phyloP scores from a whole-genome alignment of 495 filamentous ascomycete species.

The Penicillium verhagenii region DNA sequence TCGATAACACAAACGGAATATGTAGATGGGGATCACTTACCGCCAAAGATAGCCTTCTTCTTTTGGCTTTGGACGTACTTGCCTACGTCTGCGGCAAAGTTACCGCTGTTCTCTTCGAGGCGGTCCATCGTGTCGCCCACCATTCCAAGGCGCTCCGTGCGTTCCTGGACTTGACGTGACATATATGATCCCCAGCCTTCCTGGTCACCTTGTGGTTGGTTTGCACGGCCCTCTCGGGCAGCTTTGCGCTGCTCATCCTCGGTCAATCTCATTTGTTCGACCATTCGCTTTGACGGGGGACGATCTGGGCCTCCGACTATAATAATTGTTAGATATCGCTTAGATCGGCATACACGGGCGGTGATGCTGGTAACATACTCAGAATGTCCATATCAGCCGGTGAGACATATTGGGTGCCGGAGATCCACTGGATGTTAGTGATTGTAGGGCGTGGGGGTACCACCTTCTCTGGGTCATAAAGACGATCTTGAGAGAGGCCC shows the following conservation, averaged over 20 bases:
- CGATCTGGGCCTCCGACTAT: slow-evolving; percentile 80
- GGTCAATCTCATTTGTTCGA: slow-evolving; percentile 60
- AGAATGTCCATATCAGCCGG: slow-evolving; percentile 88
- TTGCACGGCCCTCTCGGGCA: slow-evolving; percentile 34
- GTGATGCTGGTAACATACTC: slow-evolving; percentile 38
- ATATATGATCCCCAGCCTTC: slow-evolving; percentile 72
- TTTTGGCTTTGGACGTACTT: slow-evolving; percentile 87
- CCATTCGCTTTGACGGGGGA: slow-evolving; percentile 76
- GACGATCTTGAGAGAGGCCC: slow-evolving; percentile 59
- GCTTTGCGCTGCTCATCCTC: slow-evolving; percentile 56
- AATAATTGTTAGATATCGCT: slow-evolving; percentile 8
- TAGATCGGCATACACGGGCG: not conserved
- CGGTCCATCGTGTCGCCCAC: slow-evolving; percentile 82
- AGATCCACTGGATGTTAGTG: slow-evolving; percentile 92
- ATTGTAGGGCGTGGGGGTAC: slow-evolving; percentile 89
- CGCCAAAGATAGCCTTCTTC: slow-evolving; percentile 71
- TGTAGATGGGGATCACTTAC: slow-evolving; percentile 32
- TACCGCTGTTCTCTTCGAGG: slow-evolving; percentile 72
- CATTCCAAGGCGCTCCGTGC: slow-evolving; percentile 80
- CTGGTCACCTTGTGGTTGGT: slow-evolving; percentile 25
- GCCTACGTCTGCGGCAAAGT: slow-evolving; percentile 80
- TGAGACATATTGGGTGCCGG: slow-evolving; percentile 88
- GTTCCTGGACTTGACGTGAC: slow-evolving; percentile 79
- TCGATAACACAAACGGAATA: not conserved
- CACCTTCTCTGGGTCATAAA: slow-evolving; percentile 70